Base-by-base conservation (phyloP, 306 rosid genomes). In the Mimosa bimucronata region DNA sequence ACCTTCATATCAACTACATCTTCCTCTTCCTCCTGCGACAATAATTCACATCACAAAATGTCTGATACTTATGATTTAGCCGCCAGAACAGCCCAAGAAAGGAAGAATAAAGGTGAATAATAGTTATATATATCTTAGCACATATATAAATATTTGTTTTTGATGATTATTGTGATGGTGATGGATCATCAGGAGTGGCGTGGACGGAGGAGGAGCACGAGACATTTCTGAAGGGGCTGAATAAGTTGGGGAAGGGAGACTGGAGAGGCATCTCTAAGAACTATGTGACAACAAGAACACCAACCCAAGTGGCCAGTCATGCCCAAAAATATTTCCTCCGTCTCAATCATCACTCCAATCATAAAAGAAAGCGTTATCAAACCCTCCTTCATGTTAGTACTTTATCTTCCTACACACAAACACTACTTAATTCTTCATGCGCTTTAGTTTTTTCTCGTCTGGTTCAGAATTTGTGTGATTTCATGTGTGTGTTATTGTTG, bases 261-360 rank as follows among this genome's bases (percentile, higher is more conserved):
- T 94, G 98, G 98, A 94, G 97, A 85, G 97, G 87, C 41, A 92
- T 94, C 81, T 89, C 98, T 8, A 86, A 75, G 78, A 79, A 82
- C 29, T 94, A 79, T 71, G 98, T 94, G n/a, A 94, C 85, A 14
- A 83, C 97, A 30, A 94, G 91, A 90, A 91, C 97, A 11, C 93
- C 98, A 41, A 86, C 94, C 3, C 98, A 94, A 84, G 98, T 94
- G 3, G 98, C 97, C 0, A 94, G 98, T 67, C 98, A 94, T 83
- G 97, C 97, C 62, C 98, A 92, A 57, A 94, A 94, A 69, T 87
- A 87, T 73, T 92, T 92, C 78, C 91, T 89, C n/a, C 78, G 92
- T 62, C 89, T 74, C 3, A 83, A 91, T 31, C 79, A 91, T 31
- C 79, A n/a, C 70, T 64, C 77, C 80, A 76, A 84, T 34, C 38